Conservation (phyloP, 2,329 filamentous ascomycete species). For the Fusarium siculi region DNA sequence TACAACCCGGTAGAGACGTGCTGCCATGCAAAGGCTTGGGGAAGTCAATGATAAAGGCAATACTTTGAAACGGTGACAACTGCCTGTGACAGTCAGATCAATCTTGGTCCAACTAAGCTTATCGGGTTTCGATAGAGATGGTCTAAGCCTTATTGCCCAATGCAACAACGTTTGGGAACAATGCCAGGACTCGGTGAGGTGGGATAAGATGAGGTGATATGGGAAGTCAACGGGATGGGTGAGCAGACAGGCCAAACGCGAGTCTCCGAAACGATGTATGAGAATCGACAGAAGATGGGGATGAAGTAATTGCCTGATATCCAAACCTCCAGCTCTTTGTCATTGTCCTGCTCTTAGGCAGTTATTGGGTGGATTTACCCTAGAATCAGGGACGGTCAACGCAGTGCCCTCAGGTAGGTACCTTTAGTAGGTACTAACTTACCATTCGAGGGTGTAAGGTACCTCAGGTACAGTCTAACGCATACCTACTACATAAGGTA, state of each 20-base stretch:
- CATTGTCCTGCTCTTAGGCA: slow-evolving; percentile 1
- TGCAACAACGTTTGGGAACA: slow-evolving; percentile 10
- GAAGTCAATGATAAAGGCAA: background rate
- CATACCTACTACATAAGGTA: background rate
- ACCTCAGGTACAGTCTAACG: background rate
- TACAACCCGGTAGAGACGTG: background rate
- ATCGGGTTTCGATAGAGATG: background rate
- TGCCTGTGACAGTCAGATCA: background rate
- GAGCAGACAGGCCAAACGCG: slow-evolving; percentile 13
- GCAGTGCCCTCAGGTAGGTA: background rate
- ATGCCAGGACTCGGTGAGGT: background rate
- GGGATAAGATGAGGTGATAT: background rate
- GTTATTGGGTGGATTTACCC: background rate
- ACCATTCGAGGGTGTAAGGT: background rate
- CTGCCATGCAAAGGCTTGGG: background rate
- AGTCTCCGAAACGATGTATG: slow-evolving; percentile 32
- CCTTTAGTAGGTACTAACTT: too few species aligned
- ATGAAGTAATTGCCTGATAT: background rate
- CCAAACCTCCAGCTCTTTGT: background rate
- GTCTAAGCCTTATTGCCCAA: background rate
- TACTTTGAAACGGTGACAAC: background rate
- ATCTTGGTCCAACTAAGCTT: background rate
- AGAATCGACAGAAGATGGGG: background rate
- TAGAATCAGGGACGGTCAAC: background rate
- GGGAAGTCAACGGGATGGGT: background rate